These are phyloP conservation scores for Moniliella sp. DNA, from an alignment of 1,284 basidiomycete species.

Conservation along the genomic window DNA sequence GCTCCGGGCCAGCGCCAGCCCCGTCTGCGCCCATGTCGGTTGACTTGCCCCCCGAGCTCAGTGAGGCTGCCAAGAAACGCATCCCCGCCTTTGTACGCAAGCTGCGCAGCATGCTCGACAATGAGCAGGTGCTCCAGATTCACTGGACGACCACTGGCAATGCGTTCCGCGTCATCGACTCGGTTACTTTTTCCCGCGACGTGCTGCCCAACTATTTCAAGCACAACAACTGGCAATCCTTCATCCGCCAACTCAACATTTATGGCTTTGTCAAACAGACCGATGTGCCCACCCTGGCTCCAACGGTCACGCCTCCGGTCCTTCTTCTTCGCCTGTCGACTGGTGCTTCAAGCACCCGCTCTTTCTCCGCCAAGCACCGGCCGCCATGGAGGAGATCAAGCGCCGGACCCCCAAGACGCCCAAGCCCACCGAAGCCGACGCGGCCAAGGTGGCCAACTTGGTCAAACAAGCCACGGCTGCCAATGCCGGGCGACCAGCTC, in stretches of 20 bases:
- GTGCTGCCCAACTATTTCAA: conserved; percentile 9
- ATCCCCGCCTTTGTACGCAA: not conserved
- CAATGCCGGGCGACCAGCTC: too few species aligned
- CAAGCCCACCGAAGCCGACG: too few species aligned
- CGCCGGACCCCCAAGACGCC: not conserved
- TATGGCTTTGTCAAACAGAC: not conserved
- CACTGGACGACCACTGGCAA: not conserved
- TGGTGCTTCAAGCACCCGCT: not conserved
- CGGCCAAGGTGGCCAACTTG: too few species aligned
- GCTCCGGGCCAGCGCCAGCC: too few species aligned
- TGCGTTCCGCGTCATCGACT: not conserved
- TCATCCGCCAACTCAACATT: conserved; percentile 26
- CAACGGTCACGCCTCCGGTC: not conserved
- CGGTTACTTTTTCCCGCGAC: not conserved
- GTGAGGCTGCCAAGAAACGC: too few species aligned
- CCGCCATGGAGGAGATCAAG: not conserved
- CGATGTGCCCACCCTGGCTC: not conserved
- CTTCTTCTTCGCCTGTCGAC: not conserved
- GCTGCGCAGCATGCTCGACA: not conserved
- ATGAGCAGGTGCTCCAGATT: not conserved
- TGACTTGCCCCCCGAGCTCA: too few species aligned
- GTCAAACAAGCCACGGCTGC: too few species aligned
- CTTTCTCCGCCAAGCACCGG: not conserved
- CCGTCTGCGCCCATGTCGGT: too few species aligned
- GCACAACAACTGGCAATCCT: conserved; percentile 29